Evolutionary conservation across 257 asterid species (phyloP).

Genomic region (Solanum clarkiae): DNA sequence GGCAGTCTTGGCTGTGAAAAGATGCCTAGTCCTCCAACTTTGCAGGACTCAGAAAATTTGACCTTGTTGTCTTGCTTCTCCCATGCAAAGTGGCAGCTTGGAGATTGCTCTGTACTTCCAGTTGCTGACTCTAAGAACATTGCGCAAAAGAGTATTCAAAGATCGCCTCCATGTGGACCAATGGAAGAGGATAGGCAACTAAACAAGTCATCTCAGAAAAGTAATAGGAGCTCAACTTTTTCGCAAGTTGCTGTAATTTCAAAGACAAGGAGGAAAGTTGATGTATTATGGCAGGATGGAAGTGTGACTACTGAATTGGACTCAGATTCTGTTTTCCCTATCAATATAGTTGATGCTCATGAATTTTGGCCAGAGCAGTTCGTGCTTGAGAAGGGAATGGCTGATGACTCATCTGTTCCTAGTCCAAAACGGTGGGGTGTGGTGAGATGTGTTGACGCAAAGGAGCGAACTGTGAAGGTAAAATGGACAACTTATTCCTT

Average conservation of each 20-base stretch:
- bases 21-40: conserved; percentile 28
- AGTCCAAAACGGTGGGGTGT: conserved; percentile 51
- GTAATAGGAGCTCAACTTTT: conserved; percentile 8
- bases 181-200: conserved; percentile 9
- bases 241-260: conserved; percentile 48
- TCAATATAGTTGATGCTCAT: conserved; percentile 58
- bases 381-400: conserved; percentile 64
- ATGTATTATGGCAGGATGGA: conserved; percentile 93
- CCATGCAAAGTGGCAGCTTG: conserved; percentile 75
- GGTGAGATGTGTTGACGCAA: conserved; percentile 58
- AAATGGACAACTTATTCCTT: conserved; percentile 42
- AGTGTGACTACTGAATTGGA: conserved; percentile 45
- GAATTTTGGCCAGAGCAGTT: conserved; percentile 75
- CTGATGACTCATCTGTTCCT: conserved; percentile 24
- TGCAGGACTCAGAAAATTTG: conserved; percentile 46
- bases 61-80: conserved; percentile 45
- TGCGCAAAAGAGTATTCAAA: conserved; percentile 6
- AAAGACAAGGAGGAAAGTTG: conserved; percentile 58
- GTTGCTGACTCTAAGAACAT: conserved; percentile 1
- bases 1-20: conserved; percentile 24
- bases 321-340: conserved; percentile 47
- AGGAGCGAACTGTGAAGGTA: conserved; percentile 75
- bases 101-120: conserved; percentile 75
- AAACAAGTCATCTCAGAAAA: conserved; percentile 4
- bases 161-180: conserved; percentile 8